Evolutionary conservation across 2,329 filamentous ascomycete species (phyloP).

Genomic region (Penicillium sp.): DNA sequence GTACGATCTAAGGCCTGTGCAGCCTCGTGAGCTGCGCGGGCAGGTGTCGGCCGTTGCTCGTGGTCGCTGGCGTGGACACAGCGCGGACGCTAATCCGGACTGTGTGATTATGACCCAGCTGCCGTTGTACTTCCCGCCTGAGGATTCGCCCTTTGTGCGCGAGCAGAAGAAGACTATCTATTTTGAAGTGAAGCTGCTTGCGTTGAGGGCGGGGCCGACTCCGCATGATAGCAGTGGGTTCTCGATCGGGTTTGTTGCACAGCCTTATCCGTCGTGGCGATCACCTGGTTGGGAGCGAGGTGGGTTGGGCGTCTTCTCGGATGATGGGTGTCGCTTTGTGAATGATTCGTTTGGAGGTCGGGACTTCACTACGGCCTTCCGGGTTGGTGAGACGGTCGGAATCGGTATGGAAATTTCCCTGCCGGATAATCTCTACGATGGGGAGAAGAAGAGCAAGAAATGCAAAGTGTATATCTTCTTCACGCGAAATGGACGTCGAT

Average conservation of each 20-base stretch:
- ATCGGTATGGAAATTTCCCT: slow-evolving; percentile 55
- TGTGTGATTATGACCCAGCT: slow-evolving; percentile 52
- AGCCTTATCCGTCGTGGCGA: slow-evolving; percentile 60
- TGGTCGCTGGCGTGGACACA: slow-evolving; percentile 47
- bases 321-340: slow-evolving; percentile 61
- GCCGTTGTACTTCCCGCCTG: slow-evolving; percentile 54
- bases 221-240: slow-evolving; percentile 48
- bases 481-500: slow-evolving; percentile 53
- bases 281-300: slow-evolving; percentile 62
- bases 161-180: slow-evolving; percentile 53
- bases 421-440: slow-evolving; percentile 37
- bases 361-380: slow-evolving; percentile 55
- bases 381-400: slow-evolving; percentile 54
- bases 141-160: slow-evolving; percentile 50
- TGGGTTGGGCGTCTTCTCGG: slow-evolving; percentile 58
- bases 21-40: slow-evolving; percentile 42
- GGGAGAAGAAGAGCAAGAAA: slow-evolving; percentile 25
- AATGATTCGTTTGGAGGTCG: slow-evolving; percentile 59
- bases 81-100: slow-evolving; percentile 45
- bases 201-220: slow-evolving; percentile 37
- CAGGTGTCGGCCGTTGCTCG: slow-evolving; percentile 36
- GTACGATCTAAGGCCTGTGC: slow-evolving; percentile 46
- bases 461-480: slow-evolving; percentile 55
- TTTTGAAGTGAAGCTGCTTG: slow-evolving; percentile 54
- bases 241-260: slow-evolving; percentile 57